These are phyloP conservation scores for Cerioporus squamosus DNA, from an alignment of 1,284 basidiomycete species.

Conservation along the genomic window DNA sequence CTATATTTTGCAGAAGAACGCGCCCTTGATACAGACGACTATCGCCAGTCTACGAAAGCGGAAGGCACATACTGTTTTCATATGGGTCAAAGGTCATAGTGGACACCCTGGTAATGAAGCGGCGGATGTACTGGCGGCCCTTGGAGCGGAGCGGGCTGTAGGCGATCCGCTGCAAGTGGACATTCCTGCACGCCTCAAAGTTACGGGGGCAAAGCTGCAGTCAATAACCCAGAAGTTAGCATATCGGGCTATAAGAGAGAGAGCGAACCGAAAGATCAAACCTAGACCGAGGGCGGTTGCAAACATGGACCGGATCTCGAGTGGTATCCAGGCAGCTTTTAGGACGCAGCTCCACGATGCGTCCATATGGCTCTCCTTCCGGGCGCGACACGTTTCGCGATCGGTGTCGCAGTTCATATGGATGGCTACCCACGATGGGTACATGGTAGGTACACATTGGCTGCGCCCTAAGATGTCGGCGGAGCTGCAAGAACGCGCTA, in stretches of 20 bases:
- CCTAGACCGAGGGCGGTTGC: too few species aligned
- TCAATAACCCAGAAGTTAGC: too few species aligned
- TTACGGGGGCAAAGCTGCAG: neutral
- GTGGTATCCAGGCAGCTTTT: neutral
- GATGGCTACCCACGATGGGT: conserved; percentile 36
- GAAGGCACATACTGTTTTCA: conserved; percentile 23
- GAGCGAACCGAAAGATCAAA: too few species aligned
- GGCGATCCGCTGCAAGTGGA: too few species aligned
- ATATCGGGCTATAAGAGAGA: too few species aligned
- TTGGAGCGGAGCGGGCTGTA: conserved; percentile 4
- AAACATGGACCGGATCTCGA: neutral
- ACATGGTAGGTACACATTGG: conserved; percentile 38
- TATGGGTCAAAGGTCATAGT: conserved; percentile 35
- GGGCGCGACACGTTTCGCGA: conserved; percentile 26
- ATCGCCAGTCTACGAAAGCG: conserved; percentile 8
- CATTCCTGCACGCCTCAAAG: too few species aligned
- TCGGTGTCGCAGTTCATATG: conserved; percentile 36
- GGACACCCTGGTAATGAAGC: conserved; percentile 28
- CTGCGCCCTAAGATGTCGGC: conserved; percentile 19
- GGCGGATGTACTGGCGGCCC: conserved; percentile 30
- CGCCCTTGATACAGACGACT: neutral
- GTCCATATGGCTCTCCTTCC: conserved; percentile 14
- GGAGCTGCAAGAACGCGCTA: too few species aligned
- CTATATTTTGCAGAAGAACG: neutral
- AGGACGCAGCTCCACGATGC: neutral